These are phyloP conservation scores for Candida tibetensis DNA, from an alignment of 805 yeast genomes.

Conservation along the genomic window DNA sequence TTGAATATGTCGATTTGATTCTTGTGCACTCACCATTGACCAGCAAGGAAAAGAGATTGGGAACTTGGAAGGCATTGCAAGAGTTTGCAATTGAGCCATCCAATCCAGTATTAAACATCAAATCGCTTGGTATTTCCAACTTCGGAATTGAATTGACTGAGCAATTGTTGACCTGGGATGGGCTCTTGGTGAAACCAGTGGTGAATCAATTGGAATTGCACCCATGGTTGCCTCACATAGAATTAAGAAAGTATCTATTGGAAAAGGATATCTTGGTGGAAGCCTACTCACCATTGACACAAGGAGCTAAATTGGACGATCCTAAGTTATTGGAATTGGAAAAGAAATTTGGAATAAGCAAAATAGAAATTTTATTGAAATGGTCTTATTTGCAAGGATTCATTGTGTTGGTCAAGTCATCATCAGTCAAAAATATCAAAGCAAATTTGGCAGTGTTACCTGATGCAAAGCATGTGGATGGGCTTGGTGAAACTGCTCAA, in stretches of 20 bases:
- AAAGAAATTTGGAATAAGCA: slow-evolving; percentile 45
- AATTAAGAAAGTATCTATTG: slow-evolving; percentile 59
- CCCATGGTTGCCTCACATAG: slow-evolving; percentile 74
- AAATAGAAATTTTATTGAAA: slow-evolving; percentile 63
- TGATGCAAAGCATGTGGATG: slow-evolving; percentile 21
- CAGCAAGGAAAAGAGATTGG: slow-evolving; percentile 45
- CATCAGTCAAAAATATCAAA: slow-evolving; percentile 48
- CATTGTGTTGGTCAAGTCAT: slow-evolving; percentile 43
- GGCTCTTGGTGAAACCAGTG: slow-evolving; percentile 44
- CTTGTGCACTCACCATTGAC: slow-evolving; percentile 53
- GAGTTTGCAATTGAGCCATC: slow-evolving; percentile 49
- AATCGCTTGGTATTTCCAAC: slow-evolving; percentile 75
- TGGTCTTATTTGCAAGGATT: slow-evolving; percentile 72
- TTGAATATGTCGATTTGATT: slow-evolving; percentile 40
- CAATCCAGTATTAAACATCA: slow-evolving; percentile 45
- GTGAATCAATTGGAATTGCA: slow-evolving; percentile 82
- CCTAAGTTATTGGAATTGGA: slow-evolving; percentile 51
- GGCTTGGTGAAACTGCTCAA: slow-evolving; percentile 23
- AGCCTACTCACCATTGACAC: slow-evolving; percentile 79
- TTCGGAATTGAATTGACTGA: slow-evolving; percentile 59
- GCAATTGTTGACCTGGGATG: slow-evolving; percentile 56
- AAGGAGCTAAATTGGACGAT: slow-evolving; percentile 56
- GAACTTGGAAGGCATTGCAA: slow-evolving; percentile 71
- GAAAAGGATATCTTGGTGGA: slow-evolving; percentile 57
- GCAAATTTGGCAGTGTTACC: slow-evolving; percentile 54